Conservation (phyloP, 2,329 filamentous ascomycete genomes). For the Alternaria sp. region DNA sequence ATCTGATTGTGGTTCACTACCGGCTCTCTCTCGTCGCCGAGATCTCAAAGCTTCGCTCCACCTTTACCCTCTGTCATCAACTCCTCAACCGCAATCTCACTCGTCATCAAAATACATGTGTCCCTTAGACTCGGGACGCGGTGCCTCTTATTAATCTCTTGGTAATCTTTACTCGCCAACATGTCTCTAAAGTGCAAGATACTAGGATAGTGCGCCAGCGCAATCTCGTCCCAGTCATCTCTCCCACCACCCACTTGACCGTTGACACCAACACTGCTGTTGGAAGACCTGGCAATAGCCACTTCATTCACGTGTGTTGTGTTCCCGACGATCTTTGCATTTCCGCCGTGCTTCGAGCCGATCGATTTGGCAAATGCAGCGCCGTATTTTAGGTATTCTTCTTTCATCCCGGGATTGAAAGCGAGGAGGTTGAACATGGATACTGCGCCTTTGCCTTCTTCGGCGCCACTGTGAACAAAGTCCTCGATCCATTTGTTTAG, state of each 20-base stretch:
- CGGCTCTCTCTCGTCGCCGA: too few species aligned
- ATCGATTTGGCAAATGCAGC: constrained; percentile 60
- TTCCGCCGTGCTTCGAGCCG: constrained; percentile 63
- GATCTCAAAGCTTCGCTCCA: constrained; percentile 20
- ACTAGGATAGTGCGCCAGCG: constrained; percentile 70
- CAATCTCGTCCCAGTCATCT: constrained; percentile 67
- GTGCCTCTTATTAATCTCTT: constrained; percentile 64
- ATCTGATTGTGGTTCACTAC: not conserved
- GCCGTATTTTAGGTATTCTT: constrained; percentile 66
- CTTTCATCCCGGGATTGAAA: constrained; percentile 63
- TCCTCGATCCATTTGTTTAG: constrained; percentile 61
- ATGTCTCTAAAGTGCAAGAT: constrained; percentile 70
- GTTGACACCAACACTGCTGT: not conserved
- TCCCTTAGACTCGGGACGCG: constrained; percentile 62
- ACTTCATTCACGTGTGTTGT: constrained; percentile 53
- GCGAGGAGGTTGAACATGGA: constrained; percentile 71
- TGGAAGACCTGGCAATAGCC: constrained; percentile 25
- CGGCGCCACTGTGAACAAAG: constrained; percentile 31
- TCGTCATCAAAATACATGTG: constrained; percentile 64
- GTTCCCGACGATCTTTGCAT: constrained; percentile 69
- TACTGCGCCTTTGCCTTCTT: constrained; percentile 56
- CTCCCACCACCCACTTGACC: constrained; percentile 22
- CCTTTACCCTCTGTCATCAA: constrained; percentile 12
- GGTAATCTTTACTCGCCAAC: constrained; percentile 66
- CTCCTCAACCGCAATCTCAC: constrained; percentile 55